phyloP scores from a whole-genome alignment of 2,329 filamentous ascomycete genomes.

The Hymenoscyphus linearis region DNA sequence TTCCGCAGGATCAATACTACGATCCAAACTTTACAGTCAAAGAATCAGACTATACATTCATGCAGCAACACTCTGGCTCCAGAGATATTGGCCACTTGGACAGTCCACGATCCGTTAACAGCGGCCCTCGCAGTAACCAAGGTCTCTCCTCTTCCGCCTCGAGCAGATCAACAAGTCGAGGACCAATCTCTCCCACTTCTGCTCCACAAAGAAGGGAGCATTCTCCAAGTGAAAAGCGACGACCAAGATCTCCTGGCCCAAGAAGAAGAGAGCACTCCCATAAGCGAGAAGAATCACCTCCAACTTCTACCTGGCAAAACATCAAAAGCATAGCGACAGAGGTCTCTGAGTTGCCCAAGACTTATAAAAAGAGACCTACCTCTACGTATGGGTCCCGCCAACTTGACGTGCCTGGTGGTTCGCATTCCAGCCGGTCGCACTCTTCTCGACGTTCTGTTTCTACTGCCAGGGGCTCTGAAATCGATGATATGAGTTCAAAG shows the following conservation, averaged over 20 bases:
- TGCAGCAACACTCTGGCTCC: neutral
- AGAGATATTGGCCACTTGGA: neutral
- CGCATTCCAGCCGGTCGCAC: neutral
- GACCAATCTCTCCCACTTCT: neutral
- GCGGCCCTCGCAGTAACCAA: neutral
- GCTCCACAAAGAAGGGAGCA: neutral
- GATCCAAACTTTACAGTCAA: neutral
- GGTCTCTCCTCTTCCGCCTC: neutral
- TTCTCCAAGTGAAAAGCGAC: neutral
- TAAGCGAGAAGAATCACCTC: neutral
- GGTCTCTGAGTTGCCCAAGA: neutral
- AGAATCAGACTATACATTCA: neutral
- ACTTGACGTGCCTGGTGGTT: neutral
- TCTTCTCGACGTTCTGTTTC: neutral
- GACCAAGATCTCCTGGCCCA: neutral
- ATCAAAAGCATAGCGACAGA: neutral
- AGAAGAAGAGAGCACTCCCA: neutral
- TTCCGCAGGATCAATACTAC: neutral
- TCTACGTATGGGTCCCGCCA: neutral
- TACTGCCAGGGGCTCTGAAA: neutral
- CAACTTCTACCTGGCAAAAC: neutral
- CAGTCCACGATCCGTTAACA: neutral
- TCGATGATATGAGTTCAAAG: neutral
- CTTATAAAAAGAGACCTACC: neutral
- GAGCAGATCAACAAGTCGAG: neutral